phyloP scores from a whole-genome alignment of 164 flowering plant genomes.

The Aristolochia fimbriata region DNA sequence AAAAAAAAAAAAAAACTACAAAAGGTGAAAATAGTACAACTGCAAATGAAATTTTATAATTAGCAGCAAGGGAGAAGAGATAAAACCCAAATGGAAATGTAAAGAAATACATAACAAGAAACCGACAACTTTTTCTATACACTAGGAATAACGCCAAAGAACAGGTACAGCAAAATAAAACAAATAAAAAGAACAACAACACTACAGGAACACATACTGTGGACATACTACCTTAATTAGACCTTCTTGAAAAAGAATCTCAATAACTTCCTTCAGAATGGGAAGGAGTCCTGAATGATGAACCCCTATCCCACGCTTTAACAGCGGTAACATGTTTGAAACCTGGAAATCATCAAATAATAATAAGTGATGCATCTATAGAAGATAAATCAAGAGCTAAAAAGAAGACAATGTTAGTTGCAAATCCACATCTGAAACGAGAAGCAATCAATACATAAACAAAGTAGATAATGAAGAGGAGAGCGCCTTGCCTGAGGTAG shows the following conservation, averaged over 20 bases:
- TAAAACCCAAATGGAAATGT: not conserved
- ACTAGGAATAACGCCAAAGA: no score
- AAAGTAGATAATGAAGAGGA: not conserved
- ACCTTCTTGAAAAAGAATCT: slow-evolving; percentile 97
- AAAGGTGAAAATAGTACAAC: no score
- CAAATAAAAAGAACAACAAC: not conserved
- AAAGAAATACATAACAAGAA: not conserved
- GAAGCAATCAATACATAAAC: not conserved
- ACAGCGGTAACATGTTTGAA: slow-evolving; percentile 80
- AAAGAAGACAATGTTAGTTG: not conserved
- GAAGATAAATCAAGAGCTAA: not conserved
- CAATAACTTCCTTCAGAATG: slow-evolving; percentile 95
- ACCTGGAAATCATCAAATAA: slow-evolving; percentile 39
- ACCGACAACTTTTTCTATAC: not conserved
- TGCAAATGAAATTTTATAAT: no score
- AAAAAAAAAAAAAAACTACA: slow-evolving; percentile 11
- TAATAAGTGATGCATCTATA: slow-evolving; percentile 1
- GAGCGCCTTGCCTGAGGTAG: slow-evolving; percentile 71
- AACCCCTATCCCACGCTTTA: slow-evolving; percentile 97
- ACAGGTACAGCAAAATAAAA: no score
- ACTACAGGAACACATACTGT: not conserved
- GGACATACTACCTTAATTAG: slow-evolving; percentile 66
- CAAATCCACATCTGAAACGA: not conserved
- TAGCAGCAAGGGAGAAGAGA: slow-evolving; percentile 2
- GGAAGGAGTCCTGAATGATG: slow-evolving; percentile 99